Base-by-base conservation (phyloP, 306 rosid species). In the Vigna angularis region DNA sequence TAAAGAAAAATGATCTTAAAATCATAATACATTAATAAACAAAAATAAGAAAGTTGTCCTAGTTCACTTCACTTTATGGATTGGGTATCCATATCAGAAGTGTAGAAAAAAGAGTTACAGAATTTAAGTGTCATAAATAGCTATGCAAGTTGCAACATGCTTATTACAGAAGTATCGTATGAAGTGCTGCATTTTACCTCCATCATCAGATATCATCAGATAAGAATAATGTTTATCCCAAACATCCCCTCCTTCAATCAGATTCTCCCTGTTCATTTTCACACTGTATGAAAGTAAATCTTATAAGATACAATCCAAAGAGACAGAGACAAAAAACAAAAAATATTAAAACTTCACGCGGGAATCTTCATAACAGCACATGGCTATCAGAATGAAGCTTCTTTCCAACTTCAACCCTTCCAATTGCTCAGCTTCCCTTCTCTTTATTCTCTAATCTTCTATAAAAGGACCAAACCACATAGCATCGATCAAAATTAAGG, bases 391-490 rank as follows among this genome's bases (percentile, higher is more conserved):
- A 30, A 30, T 50, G 76, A 66, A 79, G 57, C 16, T 11, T 48
- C 72, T 72, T 48, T 45, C 57, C 67, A 74, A n/a, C 45, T 50
- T 70, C 55, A 62, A 57, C 24, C 70, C 63, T 71, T 79, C 44
- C 59, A 62, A 66, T 56, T 56, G 38, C 22, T 20, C 52, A 72
- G 62, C 52, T 7, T 22, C 6, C n/a, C 18, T 42, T 17, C 18
- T 38, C 72, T 66, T 79, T 40, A 17, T 76, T 79, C 78, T 75
- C 72, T 17, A 20, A 69, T 58, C 78, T 12, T 57, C 86, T 88
- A 87, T 94, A 88, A 81, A 92, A 80, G 86, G 83, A 77, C 26
- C 48, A 52, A 52, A 34, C 70, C 65, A 44, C 14, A 50, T 16
- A 55, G 22, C 84, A 81, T 62, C 52, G 48, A 30, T 72, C 88